Percentiles rank a stretch among this genome's conserved stretches.
phyloP scores from a whole-genome alignment of 495 filamentous ascomycete genomes.

The Penicillium antarcticum region DNA sequence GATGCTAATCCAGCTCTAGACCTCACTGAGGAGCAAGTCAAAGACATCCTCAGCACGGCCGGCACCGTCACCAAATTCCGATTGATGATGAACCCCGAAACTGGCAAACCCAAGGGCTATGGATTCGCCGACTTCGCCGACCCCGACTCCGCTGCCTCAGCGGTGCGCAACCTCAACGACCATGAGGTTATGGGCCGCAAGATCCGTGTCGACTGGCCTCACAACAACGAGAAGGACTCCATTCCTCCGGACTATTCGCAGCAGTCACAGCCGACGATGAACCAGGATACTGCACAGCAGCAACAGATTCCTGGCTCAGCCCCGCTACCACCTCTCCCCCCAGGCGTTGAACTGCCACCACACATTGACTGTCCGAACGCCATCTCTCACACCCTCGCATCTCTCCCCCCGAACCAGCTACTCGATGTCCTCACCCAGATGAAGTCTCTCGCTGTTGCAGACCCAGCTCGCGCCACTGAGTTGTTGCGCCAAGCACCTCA shows the following conservation, averaged over 20 bases:
- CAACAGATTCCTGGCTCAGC: constrained; percentile 29
- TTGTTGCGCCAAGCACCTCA: constrained; percentile 87
- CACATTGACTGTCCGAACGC: constrained; percentile 82
- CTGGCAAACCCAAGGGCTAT: constrained; percentile 91
- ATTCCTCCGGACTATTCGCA: constrained; percentile 50
- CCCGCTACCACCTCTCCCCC: constrained; percentile 73
- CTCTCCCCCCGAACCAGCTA: constrained; percentile 81
- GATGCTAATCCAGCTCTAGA: constrained; percentile 46
- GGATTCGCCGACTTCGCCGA: constrained; percentile 95
- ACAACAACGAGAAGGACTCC: constrained; percentile 80
- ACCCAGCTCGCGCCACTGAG: constrained; percentile 82
- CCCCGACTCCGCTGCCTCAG: constrained; percentile 84
- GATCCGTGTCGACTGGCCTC: constrained; percentile 90
- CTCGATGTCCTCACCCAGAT: constrained; percentile 94
- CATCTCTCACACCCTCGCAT: constrained; percentile 83
- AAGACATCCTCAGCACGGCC: constrained; percentile 80
- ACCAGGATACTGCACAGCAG: constrained; percentile 21
- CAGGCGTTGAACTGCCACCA: constrained; percentile 76
- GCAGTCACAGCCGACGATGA: constrained; percentile 22
- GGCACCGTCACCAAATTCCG: constrained; percentile 91
- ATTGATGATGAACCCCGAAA: constrained; percentile 93
- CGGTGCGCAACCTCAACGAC: constrained; percentile 93
- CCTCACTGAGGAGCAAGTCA: constrained; percentile 91
- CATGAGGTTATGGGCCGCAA: constrained; percentile 95
- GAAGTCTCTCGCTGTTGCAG: constrained; percentile 78